Conservation (phyloP, 345 rosid genomes). For the Aquilaria yunnanensis region DNA sequence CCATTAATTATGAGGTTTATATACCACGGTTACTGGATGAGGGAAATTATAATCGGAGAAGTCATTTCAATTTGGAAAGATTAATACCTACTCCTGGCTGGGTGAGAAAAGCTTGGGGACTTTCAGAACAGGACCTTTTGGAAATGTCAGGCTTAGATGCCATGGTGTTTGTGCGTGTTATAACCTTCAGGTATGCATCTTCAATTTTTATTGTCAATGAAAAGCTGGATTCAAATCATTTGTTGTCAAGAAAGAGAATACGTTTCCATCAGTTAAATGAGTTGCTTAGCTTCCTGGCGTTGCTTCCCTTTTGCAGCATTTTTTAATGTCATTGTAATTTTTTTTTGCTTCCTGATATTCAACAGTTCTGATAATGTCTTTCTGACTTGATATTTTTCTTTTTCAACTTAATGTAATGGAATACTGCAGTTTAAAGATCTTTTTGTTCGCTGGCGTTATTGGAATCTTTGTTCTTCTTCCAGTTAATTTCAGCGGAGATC, state of each 20-base stretch:
- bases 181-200: slow-evolving; percentile 62
- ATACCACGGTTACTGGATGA: slow-evolving; percentile 68
- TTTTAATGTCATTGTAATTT: slow-evolving; percentile 3
- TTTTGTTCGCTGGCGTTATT: slow-evolving; percentile 75
- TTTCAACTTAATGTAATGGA: slow-evolving; percentile 11
- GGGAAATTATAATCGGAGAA: slow-evolving; percentile 47
- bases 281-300: neutral
- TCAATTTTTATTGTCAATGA: slow-evolving; percentile 1
- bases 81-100: slow-evolving; percentile 81
- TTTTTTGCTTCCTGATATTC: slow-evolving; percentile 3
- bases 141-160: slow-evolving; percentile 73
- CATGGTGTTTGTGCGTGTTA: slow-evolving; percentile 72
- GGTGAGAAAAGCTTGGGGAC: slow-evolving; percentile 67
- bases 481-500: slow-evolving; percentile 69
- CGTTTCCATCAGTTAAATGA: too few species aligned
- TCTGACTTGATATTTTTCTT: slow-evolving; percentile 5
- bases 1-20: slow-evolving; percentile 58
- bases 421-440: slow-evolving; percentile 77
- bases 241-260: too few species aligned
- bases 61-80: slow-evolving; percentile 62
- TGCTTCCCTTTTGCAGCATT: neutral
- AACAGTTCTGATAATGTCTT: slow-evolving; percentile 2
- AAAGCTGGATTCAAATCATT: neutral
- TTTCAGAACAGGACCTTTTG: slow-evolving; percentile 64
- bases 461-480: slow-evolving; percentile 91